phyloP scores from a whole-genome alignment of 768 basidiomycete species.

The Tylopilus subfusipes region DNA sequence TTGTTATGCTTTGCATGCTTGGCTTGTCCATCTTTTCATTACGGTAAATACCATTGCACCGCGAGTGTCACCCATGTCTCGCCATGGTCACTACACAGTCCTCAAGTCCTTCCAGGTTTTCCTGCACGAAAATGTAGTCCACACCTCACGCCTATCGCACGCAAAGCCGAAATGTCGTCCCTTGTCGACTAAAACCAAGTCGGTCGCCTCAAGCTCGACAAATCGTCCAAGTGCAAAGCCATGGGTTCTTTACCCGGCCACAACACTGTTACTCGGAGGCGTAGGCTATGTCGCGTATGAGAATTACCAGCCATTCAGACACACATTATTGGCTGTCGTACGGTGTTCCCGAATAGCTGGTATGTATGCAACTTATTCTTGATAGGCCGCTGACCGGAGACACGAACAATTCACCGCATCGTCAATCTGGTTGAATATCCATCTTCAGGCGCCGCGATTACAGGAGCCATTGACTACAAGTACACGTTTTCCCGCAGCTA shows the following conservation, averaged over 20 bases:
- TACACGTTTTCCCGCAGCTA: constrained; percentile 55
- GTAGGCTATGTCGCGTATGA: constrained; percentile 53
- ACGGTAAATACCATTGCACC: too few relatives aligned
- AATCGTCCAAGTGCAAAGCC: constrained; percentile 9
- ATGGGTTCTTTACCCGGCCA: constrained; percentile 27
- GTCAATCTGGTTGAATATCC: not conserved
- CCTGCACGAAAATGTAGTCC: constrained; percentile 1
- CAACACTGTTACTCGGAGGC: constrained; percentile 29
- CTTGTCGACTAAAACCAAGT: constrained; percentile 11
- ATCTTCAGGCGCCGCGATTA: constrained; percentile 53
- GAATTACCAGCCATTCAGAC: constrained; percentile 68
- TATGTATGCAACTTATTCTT: constrained; percentile 31
- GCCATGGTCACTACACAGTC: constrained; percentile 12
- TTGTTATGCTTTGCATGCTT: not conserved
- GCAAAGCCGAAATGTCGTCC: constrained; percentile 6
- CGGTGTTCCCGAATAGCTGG: constrained; percentile 80
- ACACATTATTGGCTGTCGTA: constrained; percentile 65
- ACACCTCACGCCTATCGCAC: constrained; percentile 1
- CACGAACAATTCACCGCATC: constrained; percentile 15
- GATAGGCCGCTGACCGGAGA: constrained; percentile 24
- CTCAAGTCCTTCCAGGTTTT: constrained; percentile 12
- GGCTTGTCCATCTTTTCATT: too few relatives aligned
- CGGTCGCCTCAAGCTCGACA: not conserved
- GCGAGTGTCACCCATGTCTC: constrained; percentile 12
- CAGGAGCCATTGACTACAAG: constrained; percentile 71